Conservation (phyloP, 768 basidiomycete genomes). For the Lactarius evosmus region DNA sequence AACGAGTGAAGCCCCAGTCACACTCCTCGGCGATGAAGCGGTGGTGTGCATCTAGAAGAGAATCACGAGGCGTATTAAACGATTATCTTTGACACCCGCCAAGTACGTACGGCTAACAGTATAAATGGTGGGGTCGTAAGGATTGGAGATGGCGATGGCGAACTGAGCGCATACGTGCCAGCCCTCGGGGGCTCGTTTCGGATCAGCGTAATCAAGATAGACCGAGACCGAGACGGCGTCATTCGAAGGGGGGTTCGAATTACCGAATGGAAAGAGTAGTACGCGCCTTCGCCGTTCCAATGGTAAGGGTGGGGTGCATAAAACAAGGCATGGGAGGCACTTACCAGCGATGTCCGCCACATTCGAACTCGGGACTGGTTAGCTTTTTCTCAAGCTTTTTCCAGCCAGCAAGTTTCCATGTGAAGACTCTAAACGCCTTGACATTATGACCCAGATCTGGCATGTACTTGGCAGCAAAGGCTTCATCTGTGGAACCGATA, state of each 20-base stretch:
- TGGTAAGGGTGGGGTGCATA: constrained; percentile 10
- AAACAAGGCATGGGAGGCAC: constrained; percentile 29
- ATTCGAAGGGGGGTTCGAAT: constrained; percentile 97
- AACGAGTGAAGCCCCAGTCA: constrained; percentile 99
- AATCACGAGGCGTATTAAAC: neutral
- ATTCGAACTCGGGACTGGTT: constrained; percentile 91
- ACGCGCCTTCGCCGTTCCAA: constrained; percentile 71
- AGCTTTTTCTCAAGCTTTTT: constrained; percentile 94
- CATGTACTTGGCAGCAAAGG: constrained; percentile 95
- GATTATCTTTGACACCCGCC: neutral
- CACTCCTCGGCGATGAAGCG: constrained; percentile 99
- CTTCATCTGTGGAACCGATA: constrained; percentile 61
- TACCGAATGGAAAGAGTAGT: constrained; percentile 95
- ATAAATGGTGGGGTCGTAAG: constrained; percentile 90
- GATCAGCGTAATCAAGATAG: constrained; percentile 98
- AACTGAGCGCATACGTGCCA: constrained; percentile 99
- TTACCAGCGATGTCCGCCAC: constrained; percentile 97
- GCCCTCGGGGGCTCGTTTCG: constrained; percentile 93
- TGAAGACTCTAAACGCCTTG: constrained; percentile 92
- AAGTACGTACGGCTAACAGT: constrained; percentile 86
- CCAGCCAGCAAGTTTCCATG: constrained; percentile 86
- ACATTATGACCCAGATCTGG: constrained; percentile 97
- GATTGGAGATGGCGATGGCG: constrained; percentile 95
- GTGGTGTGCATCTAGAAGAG: constrained; percentile 84
- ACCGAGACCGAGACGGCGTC: constrained; percentile 99